Evolutionary conservation across 1,139 yeast species (phyloP), one percentile per base, ranked within the genome.

Genomic region (Kodamaea ohmeri): DNA sequence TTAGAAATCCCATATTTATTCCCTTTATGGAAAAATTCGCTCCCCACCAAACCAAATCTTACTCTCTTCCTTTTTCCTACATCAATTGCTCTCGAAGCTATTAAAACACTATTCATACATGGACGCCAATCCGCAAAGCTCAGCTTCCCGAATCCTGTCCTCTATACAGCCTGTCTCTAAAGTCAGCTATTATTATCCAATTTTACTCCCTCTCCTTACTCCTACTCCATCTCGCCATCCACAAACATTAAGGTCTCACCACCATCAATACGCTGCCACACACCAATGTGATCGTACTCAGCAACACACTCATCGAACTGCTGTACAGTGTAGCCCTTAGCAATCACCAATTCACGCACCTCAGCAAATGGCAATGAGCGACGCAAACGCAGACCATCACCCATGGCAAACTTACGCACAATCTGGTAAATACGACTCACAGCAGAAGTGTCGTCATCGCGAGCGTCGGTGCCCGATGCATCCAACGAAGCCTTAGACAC

Each of bases 401-500:
- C 60, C 49, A 59, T 47, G 7, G 82, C 80, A 48, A 79, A 58
- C 36, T 66, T 69, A 38, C 80, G 72, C 39, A 83, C 71, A 49
- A 80, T 71, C 48, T 78, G 76, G 60, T 73, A 81, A 45, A 85
- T 81, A 58, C 74, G 76, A 30, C 89, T 69, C 12, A 75, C 65
- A 3, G 73, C 56, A 26, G 78, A 64, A 40, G 28, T 28, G 25
- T 70, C 70, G 45, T 78, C 80, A 52, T 81, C 88, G 36, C 71
- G 68, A 31, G 50, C 60, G 43, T 70, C 73, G 7, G 27, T 35
- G 37, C 71, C 76, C 31, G 79, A 80, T 28, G 73, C 69, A 49
- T 75, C 74, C 51, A 92, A 73, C 12, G 96, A 84, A 38, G 87
- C 81, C 61, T 90, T 87, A 18, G 96, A 88, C 14, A 87, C 96